Base-by-base conservation (phyloP, 768 basidiomycete genomes). In the Botryobasidium botryosum region DNA sequence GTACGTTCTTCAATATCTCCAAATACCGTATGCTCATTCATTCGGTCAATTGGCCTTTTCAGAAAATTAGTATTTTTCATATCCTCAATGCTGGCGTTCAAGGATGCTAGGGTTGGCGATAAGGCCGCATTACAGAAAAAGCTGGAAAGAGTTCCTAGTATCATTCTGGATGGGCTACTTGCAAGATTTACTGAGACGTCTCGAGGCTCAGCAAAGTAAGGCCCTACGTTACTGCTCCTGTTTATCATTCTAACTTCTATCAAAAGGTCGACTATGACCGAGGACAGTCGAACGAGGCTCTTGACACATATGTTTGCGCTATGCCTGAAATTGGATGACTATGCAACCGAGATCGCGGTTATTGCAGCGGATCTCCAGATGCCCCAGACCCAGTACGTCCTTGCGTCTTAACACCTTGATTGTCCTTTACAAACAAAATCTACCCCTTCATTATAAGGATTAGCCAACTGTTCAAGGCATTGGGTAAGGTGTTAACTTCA, bases 51-150 rank as follows among this genome's bases (percentile, higher is more conserved):
- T 36, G 38, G 0, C 8, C 4, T n/a, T 26, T 33, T 26, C 54
- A 87, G 85, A 39, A 81, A 79, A 62, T 72, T 82, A 38, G 53
- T 88, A 25, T 63, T 79, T 46, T 91, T 87, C 62, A 77, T 92
- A 51, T 75, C 87, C 1, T 63, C 71, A n/a, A 77, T 97, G 70
- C 64, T 91, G 48, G 64, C 70, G 6, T 81, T 91, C 50, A 55
- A 67, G 0, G 61, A 68, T 5, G 52, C 56, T 24, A 51, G 45
- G 23, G 42, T 53, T 1, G 45, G 51, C 25, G 62, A 72, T 35
- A 72, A 75, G 52, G 67, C 71, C 8, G 62, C 64, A 12, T 46
- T 83, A 6, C 63, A 68, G 32, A 71, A 78, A 37, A 70, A 70
- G 46, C 62, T 92, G 46, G 53, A 66, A 1, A 59, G 62, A 3